These are phyloP conservation scores for Fusarium acutatum DNA, from an alignment of 2,329 filamentous ascomycete species.

Conservation along the genomic window DNA sequence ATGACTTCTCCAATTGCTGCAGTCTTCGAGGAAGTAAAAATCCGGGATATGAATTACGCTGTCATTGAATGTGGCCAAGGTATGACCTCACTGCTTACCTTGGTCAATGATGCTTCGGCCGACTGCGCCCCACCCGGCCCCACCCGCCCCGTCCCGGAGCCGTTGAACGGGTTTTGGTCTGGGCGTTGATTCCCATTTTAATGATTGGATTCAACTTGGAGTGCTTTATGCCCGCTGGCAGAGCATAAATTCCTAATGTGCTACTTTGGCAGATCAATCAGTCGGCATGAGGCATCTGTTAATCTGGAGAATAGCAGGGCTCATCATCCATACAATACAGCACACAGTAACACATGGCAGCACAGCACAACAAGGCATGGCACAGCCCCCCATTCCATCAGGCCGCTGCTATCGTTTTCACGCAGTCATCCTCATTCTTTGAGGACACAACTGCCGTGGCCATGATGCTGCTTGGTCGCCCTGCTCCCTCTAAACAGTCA, in stretches of 20 bases:
- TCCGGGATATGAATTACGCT: slow-evolving; percentile 7
- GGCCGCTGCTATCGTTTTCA: not conserved
- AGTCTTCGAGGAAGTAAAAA: not conserved
- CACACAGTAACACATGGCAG: not conserved
- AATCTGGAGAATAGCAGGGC: not conserved
- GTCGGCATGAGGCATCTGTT: not conserved
- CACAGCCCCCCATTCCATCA: slow-evolving; percentile 11
- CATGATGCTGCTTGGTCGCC: not conserved
- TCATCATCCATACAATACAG: not conserved
- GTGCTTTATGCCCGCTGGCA: not conserved
- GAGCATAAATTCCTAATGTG: not conserved
- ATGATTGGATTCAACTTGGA: not conserved
- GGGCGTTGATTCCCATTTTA: not conserved
- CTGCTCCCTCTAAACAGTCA: not conserved
- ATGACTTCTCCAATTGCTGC: not conserved
- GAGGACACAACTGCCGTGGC: not conserved
- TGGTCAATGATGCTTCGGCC: not conserved
- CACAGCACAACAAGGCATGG: not conserved
- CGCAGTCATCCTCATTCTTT: slow-evolving; percentile 14
- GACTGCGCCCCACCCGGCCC: slow-evolving; percentile 28
- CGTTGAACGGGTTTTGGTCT: not conserved
- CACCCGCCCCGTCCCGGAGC: slow-evolving; percentile 23
- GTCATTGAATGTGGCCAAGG: slow-evolving; percentile 6
- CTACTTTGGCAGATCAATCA: not conserved
- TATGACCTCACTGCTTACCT: slow-evolving; percentile 35